These are phyloP conservation scores for Trifolium pratense DNA, from an alignment of 306 rosid genomes.

Conservation along the genomic window DNA sequence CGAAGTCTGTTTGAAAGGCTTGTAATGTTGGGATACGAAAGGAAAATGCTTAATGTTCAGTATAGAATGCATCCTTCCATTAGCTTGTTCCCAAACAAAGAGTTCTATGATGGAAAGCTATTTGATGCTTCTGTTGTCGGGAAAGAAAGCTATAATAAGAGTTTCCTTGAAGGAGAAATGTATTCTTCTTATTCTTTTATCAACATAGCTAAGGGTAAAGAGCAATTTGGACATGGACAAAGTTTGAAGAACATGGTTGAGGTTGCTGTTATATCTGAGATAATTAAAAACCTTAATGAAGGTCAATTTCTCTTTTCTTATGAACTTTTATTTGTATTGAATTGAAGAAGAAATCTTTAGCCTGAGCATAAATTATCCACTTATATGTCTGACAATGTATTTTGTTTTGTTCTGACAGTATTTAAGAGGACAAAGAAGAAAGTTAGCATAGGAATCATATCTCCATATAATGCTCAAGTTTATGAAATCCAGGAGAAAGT, in stretches of 20 bases:
- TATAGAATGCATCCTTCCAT: slow-evolving; percentile 62
- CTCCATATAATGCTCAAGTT: slow-evolving; percentile 64
- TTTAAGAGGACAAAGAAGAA: slow-evolving; percentile 36
- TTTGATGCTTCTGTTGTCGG: slow-evolving; percentile 39
- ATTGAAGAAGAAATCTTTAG: too few relatives aligned
- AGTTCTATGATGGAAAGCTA: slow-evolving; percentile 46
- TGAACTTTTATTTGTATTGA: too few relatives aligned
- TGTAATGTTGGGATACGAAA: slow-evolving; percentile 38
- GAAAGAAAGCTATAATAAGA: slow-evolving; percentile 5
- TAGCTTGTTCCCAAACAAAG: slow-evolving; percentile 48
- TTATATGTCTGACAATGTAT: not conserved
- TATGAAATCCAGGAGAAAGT: slow-evolving; percentile 51
- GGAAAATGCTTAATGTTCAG: slow-evolving; percentile 49
- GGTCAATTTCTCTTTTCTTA: slow-evolving; percentile 37
- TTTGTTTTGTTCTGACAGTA: not conserved
- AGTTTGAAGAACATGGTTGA: slow-evolving; percentile 57
- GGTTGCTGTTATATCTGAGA: slow-evolving; percentile 51
- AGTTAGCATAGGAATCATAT: slow-evolving; percentile 63
- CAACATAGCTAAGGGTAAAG: slow-evolving; percentile 50
- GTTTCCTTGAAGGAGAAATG: slow-evolving; percentile 42
- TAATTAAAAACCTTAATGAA: slow-evolving; percentile 51
- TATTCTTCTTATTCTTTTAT: slow-evolving; percentile 48
- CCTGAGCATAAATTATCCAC: not conserved
- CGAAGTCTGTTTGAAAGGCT: slow-evolving; percentile 56
- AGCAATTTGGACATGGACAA: slow-evolving; percentile 7